These are phyloP conservation scores for Haplosporangium sp. DNA, from an alignment of 371 early-diverging fungal species.

Conservation along the genomic window DNA sequence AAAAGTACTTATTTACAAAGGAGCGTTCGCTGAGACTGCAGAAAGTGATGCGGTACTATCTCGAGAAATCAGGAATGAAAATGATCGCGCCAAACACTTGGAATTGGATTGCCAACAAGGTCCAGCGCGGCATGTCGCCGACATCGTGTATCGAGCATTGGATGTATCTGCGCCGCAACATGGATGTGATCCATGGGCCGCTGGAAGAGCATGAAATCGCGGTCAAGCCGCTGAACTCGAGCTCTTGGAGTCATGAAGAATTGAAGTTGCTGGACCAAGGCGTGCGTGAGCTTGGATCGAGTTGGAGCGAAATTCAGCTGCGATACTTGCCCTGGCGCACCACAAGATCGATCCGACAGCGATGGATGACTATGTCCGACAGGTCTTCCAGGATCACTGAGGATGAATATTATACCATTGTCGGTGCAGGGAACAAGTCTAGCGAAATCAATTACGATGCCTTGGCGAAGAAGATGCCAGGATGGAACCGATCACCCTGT, in stretches of 20 bases:
- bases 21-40: slow-evolving; percentile 23
- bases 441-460: slow-evolving; percentile 20
- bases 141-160: slow-evolving; percentile 30
- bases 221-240: slow-evolving; percentile 11
- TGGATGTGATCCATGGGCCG: slow-evolving; percentile 29
- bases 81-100: slow-evolving; percentile 7
- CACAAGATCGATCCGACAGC: slow-evolving; percentile 25
- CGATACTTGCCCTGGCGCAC: slow-evolving; percentile 34
- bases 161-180: slow-evolving; percentile 23
- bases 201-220: slow-evolving; percentile 5
- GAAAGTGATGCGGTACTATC: slow-evolving; percentile 8
- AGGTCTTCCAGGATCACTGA: slow-evolving; percentile 21
- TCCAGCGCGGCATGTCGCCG: slow-evolving; percentile 22
- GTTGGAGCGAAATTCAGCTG: slow-evolving; percentile 28
- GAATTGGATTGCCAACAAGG: slow-evolving; percentile 26
- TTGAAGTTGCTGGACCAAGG: slow-evolving; percentile 38
- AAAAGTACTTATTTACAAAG: slow-evolving; percentile 29
- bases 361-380: slow-evolving; percentile 39
- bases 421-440: slow-evolving; percentile 12
- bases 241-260: slow-evolving; percentile 39
- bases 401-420: slow-evolving; percentile 36
- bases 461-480: slow-evolving; percentile 16
- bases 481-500: slow-evolving; percentile 41
- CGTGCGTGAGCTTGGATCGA: slow-evolving; percentile 17
- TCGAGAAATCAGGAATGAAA: background rate